These are phyloP conservation scores for Rhizophora mangle DNA, from an alignment of 345 rosid species.

Conservation along the genomic window DNA sequence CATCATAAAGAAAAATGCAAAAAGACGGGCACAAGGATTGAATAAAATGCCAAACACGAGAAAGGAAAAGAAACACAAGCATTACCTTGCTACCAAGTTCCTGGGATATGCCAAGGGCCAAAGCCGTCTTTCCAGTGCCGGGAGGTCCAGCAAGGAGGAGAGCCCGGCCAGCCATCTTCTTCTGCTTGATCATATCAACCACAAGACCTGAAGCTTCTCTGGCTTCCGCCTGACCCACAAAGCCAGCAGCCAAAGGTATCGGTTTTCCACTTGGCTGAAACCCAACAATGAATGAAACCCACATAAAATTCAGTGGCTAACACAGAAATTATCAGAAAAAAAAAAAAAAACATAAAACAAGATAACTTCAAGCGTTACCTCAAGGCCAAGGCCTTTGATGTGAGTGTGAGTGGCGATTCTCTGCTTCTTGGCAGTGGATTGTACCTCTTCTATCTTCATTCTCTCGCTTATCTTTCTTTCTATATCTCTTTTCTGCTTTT, in stretches of 20 bases:
- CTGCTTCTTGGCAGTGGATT: constrained; percentile 94
- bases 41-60: not conserved
- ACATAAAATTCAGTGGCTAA: not conserved
- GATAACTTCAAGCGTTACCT: constrained; percentile 38
- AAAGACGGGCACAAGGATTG: too few relatives aligned
- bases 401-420: constrained; percentile 95
- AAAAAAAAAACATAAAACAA: not conserved
- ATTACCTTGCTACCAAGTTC: constrained; percentile 96
- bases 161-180: constrained; percentile 97
- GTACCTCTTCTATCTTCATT: constrained; percentile 92
- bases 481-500: not conserved
- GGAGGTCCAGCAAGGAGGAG: constrained; percentile 95
- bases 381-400: constrained; percentile 98
- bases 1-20: too few relatives aligned
- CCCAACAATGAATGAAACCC: constrained; percentile 1
- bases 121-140: constrained; percentile 94
- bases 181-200: constrained; percentile 93
- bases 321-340: not conserved
- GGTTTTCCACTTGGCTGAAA: constrained; percentile 69
- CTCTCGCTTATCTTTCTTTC: constrained; percentile 30
- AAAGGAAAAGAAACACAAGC: not conserved
- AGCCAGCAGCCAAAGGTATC: constrained; percentile 79
- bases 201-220: constrained; percentile 98
- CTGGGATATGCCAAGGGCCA: constrained; percentile 90
- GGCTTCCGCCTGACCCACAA: constrained; percentile 90